These are phyloP conservation scores for Selaginella moellendorffii DNA, from an alignment of 75 land plant genomes.

Conservation along the genomic window DNA sequence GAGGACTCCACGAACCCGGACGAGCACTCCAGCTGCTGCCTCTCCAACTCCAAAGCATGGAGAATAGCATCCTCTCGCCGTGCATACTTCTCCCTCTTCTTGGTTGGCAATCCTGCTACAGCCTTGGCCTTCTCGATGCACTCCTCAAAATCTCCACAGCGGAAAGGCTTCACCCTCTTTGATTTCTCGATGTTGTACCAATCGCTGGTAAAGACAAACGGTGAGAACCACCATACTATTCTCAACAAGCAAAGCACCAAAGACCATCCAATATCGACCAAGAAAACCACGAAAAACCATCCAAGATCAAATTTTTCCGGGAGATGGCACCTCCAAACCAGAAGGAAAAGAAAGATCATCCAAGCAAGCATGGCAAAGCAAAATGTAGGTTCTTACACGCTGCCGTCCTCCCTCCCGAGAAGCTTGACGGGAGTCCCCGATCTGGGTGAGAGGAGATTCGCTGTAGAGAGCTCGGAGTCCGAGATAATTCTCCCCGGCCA, in stretches of 20 bases:
- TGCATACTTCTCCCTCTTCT: conserved; percentile 55
- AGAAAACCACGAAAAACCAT: neutral
- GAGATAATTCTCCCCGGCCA: conserved; percentile 70
- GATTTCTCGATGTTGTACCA: conserved; percentile 80
- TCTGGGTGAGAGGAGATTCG: conserved; percentile 31
- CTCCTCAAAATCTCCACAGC: conserved; percentile 68
- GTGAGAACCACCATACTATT: neutral
- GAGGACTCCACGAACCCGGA: conserved; percentile 8
- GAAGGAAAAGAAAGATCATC: neutral
- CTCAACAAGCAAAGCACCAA: no score
- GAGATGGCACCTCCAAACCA: neutral
- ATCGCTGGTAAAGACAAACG: conserved; percentile 36
- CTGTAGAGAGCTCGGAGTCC: conserved; percentile 33
- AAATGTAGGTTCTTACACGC: conserved; percentile 34
- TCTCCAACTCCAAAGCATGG: conserved; percentile 69
- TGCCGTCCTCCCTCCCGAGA: conserved; percentile 57
- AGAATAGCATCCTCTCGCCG: conserved; percentile 75
- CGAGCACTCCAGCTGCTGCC: conserved; percentile 22
- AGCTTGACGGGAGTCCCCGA: conserved; percentile 74
- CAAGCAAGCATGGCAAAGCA: neutral
- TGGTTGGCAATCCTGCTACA: conserved; percentile 25
- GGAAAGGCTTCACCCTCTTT: conserved; percentile 62
- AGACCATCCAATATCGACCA: neutral
- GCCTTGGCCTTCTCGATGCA: conserved; percentile 52
- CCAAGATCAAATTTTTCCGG: neutral